A percentile compares a stretch with the other conserved stretches of the same genome.
phyloP scores from a whole-genome alignment of 1,284 basidiomycete species.

The Athelia sp. region DNA sequence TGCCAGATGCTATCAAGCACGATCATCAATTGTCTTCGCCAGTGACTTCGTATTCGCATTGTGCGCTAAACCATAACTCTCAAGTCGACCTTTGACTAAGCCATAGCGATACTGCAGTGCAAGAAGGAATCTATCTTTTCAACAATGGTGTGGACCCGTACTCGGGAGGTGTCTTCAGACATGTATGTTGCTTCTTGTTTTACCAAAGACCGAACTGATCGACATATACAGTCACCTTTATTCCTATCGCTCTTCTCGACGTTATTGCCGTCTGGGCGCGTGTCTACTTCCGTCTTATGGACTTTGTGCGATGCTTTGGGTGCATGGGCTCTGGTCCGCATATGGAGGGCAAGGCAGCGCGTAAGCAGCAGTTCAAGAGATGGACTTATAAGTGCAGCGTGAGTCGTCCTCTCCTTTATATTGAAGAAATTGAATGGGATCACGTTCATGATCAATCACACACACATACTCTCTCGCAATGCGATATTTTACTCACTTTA shows the following conservation, averaged over 20 bases:
- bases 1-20: slow-evolving; percentile 44
- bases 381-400: slow-evolving; percentile 58
- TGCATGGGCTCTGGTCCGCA: slow-evolving; percentile 61
- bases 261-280: slow-evolving; percentile 47
- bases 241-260: slow-evolving; percentile 75
- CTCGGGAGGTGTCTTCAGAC: slow-evolving; percentile 77
- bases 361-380: slow-evolving; percentile 43
- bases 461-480: too few species aligned
- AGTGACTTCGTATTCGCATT: slow-evolving; percentile 65
- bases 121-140: slow-evolving; percentile 82
- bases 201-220: slow-evolving; percentile 4
- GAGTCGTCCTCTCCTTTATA: slow-evolving; percentile 23
- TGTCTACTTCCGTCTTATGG: slow-evolving; percentile 61
- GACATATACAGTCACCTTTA: slow-evolving; percentile 67
- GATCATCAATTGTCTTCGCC: slow-evolving; percentile 81
- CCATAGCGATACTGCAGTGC: slow-evolving; percentile 47
- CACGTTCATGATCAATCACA: too few species aligned
- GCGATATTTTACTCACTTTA: too few species aligned
- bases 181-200: slow-evolving; percentile 46
- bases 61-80: slow-evolving; percentile 27
- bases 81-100: slow-evolving; percentile 3
- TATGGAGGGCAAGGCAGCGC: slow-evolving; percentile 61
- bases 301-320: slow-evolving; percentile 60
- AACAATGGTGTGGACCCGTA: slow-evolving; percentile 77
- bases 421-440: not conserved